phyloP scores from a whole-genome alignment of 805 yeast genomes.

The Metschnikowia reukaufii region DNA sequence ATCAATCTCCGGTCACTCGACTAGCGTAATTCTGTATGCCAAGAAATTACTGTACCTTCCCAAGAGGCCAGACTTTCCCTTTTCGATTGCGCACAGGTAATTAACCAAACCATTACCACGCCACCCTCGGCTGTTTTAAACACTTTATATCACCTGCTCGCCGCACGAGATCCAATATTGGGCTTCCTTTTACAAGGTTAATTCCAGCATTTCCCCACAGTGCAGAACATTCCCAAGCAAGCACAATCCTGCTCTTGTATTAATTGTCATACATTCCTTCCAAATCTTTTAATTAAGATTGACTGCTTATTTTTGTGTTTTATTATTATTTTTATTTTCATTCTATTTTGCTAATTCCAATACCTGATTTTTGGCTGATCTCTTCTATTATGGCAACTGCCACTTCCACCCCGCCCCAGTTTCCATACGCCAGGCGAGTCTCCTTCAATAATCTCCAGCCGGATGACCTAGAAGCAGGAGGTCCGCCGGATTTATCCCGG shows the following conservation, averaged over 20 bases:
- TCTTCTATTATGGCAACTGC: constrained; percentile 9
- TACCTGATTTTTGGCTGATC: no score
- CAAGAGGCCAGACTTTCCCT: no score
- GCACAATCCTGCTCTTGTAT: no score
- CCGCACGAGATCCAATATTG: no score
- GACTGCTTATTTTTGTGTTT: no score
- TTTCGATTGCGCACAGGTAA: background rate
- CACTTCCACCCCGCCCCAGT: constrained; percentile 3
- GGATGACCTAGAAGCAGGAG: constrained; percentile 14
- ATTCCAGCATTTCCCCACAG: background rate
- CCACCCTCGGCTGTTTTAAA: background rate
- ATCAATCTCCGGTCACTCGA: background rate
- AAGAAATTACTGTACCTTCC: background rate
- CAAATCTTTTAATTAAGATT: no score
- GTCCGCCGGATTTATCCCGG: constrained; percentile 5
- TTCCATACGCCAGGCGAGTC: constrained; percentile 35
- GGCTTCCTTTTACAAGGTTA: background rate
- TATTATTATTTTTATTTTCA: no score
- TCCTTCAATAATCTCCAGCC: constrained; percentile 46
- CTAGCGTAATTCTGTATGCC: background rate
- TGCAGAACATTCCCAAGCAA: no score
- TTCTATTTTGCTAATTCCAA: no score
- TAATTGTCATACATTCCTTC: no score
- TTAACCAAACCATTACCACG: background rate
- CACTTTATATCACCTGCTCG: background rate